These are phyloP conservation scores for Asterophora lycoperdoides DNA, from an alignment of 768 basidiomycete genomes.

Conservation along the genomic window DNA sequence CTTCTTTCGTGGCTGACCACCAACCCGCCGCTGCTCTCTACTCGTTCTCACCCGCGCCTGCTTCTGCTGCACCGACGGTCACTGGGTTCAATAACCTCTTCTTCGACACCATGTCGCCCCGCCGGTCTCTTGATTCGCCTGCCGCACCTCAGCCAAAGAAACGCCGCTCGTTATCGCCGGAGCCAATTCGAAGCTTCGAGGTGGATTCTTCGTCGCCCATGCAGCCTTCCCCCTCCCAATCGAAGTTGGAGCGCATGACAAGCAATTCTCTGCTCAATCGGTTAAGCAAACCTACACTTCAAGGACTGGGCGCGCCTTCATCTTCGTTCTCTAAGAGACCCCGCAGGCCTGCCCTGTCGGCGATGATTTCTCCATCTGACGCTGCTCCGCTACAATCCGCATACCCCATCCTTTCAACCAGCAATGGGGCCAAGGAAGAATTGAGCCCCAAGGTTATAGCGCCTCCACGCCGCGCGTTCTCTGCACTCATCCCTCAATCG, in stretches of 20 bases:
- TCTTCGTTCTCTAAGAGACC: conserved; percentile 52
- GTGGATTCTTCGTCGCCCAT: conserved; percentile 47
- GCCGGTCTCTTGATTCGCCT: conserved; percentile 43
- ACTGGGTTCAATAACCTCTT: conserved; percentile 59
- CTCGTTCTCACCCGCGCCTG: conserved; percentile 33
- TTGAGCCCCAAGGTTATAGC: conserved; percentile 36
- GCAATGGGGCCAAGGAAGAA: conserved; percentile 22
- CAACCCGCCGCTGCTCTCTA: conserved; percentile 22
- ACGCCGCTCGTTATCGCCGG: conserved; percentile 59
- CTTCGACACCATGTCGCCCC: conserved; percentile 51
- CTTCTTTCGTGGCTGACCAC: conserved; percentile 39
- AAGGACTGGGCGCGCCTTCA: conserved; percentile 52
- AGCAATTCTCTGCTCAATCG: conserved; percentile 46
- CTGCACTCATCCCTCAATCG: conserved; percentile 65
- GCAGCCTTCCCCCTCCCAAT: conserved; percentile 46
- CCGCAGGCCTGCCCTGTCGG: conserved; percentile 65
- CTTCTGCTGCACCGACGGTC: conserved; percentile 49
- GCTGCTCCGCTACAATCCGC: conserved; percentile 35
- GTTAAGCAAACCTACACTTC: conserved; percentile 45
- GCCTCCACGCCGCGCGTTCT: conserved; percentile 68
- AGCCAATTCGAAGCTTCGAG: conserved; percentile 33
- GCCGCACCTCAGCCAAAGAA: conserved; percentile 42
- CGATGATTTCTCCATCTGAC: conserved; percentile 49
- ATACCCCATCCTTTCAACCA: conserved; percentile 34
- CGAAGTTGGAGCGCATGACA: conserved; percentile 44